Conservation (phyloP, 805 yeast species). For the Candida ovalis region DNA sequence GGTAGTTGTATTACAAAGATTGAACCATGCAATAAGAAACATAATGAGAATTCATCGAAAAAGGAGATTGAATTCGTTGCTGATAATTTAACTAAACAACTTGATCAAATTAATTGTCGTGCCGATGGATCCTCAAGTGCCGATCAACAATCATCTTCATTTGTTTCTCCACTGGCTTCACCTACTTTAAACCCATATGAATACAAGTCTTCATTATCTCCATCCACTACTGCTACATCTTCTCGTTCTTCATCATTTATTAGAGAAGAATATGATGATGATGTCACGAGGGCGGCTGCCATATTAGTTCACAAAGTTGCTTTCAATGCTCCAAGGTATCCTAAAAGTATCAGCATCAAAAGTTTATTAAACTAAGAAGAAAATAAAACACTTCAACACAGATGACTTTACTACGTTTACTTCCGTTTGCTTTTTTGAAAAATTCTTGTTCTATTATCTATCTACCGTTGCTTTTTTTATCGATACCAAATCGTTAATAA, state of each 20-base stretch:
- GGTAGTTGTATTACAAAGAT: not conserved
- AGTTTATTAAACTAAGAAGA: slow-evolving; percentile 24
- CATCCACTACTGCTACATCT: not conserved
- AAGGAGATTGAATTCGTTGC: not conserved
- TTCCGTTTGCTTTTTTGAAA: not conserved
- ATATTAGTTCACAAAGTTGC: not conserved
- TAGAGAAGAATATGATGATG: not conserved
- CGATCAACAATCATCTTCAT: not conserved
- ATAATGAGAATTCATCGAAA: not conserved
- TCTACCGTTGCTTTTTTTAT: too few relatives aligned
- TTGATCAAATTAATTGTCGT: too few relatives aligned
- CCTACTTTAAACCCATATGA: slow-evolving; percentile 21
- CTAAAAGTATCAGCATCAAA: slow-evolving; percentile 21
- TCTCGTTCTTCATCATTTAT: not conserved
- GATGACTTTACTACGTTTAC: not conserved
- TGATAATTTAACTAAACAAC: not conserved
- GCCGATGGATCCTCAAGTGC: too few relatives aligned
- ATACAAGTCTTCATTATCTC: not conserved
- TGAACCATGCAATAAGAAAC: not conserved
- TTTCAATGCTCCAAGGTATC: slow-evolving; percentile 4
- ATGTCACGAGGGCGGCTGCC: slow-evolving; percentile 3
- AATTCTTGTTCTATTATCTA: too few relatives aligned
- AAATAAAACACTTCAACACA: not conserved
- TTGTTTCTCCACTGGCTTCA: slow-evolving; percentile 25
- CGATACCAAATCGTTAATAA: too few relatives aligned